A percentile compares a stretch with the other conserved stretches of the same genome.
Evolutionary conservation across 2,329 filamentous ascomycete species (phyloP).

Genomic region (Diaporthe eres): DNA sequence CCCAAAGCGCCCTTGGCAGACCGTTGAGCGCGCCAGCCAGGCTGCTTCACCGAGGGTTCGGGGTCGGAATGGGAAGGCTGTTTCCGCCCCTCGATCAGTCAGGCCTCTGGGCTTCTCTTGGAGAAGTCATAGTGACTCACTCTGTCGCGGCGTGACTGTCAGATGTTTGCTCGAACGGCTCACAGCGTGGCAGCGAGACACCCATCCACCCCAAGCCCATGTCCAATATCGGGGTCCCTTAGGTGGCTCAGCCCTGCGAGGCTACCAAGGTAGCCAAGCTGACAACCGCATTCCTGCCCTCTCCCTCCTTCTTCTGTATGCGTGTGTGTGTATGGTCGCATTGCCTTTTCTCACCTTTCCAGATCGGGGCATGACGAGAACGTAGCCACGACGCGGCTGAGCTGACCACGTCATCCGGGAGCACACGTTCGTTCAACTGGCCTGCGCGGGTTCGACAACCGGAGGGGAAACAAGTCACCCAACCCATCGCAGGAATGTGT

Average conservation of each 20-base stretch:
- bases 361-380: constrained; percentile 19
- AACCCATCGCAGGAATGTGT: constrained; percentile 18
- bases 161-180: not conserved
- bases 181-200: constrained; percentile 26
- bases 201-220: not conserved
- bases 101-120: too few relatives aligned
- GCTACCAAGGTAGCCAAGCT: constrained; percentile 22
- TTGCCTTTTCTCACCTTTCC: constrained; percentile 12
- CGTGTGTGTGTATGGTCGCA: constrained; percentile 3
- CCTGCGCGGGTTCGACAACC: not conserved
- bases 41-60: not conserved
- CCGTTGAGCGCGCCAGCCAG: not conserved
- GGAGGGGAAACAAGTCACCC: constrained; percentile 22
- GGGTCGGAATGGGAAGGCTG: not conserved
- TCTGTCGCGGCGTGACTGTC: constrained; percentile 3
- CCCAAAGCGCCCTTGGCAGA: not conserved
- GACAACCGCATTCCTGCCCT: constrained; percentile 7
- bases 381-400: constrained; percentile 33
- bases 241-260: constrained; percentile 40
- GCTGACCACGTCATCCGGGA: constrained; percentile 31
- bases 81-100: not conserved
- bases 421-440: not conserved
- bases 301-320: not conserved
- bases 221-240: constrained; percentile 17
- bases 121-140: not conserved